Evolutionary conservation across 805 yeast genomes (phyloP).

Genomic region (Metschnikowia santaceciliae): DNA sequence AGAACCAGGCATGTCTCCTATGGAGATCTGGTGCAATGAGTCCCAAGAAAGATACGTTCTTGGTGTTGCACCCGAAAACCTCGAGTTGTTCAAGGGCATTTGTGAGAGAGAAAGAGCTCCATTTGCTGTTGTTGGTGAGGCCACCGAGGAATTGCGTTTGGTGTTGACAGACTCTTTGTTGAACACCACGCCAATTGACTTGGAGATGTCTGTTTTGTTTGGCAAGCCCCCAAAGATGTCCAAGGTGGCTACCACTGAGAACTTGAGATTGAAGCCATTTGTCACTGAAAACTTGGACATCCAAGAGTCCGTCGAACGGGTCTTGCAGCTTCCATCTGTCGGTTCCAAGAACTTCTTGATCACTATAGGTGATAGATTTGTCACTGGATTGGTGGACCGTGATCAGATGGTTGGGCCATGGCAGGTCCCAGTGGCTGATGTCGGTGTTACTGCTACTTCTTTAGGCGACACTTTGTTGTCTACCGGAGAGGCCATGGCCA

Average conservation of each 20-base stretch:
- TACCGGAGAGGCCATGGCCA: conserved; percentile 96
- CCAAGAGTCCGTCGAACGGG: conserved; percentile 71
- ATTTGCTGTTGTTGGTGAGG: conserved; percentile 91
- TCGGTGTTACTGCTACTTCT: conserved; percentile 91
- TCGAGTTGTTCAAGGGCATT: conserved; percentile 66
- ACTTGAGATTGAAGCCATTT: conserved; percentile 46
- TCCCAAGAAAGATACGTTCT: conserved; percentile 97
- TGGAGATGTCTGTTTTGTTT: conserved; percentile 90
- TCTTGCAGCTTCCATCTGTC: conserved; percentile 85
- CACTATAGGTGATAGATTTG: conserved; percentile 98
- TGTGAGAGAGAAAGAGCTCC: conserved; percentile 97
- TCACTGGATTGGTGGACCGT: conserved; percentile 93
- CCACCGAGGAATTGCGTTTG: conserved; percentile 82
- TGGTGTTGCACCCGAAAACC: conserved; percentile 80
- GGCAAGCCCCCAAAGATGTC: conserved; percentile 98
- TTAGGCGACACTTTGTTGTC: conserved; percentile 64
- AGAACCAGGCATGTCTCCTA: conserved; percentile 98
- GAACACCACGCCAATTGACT: conserved; percentile 84
- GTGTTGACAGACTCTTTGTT: conserved; percentile 75
- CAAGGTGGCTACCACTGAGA: conserved; percentile 62
- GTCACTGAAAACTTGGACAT: conserved; percentile 35
- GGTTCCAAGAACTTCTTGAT: conserved; percentile 92
- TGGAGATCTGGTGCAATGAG: conserved; percentile 99
- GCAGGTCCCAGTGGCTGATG: conserved; percentile 99
- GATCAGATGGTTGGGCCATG: conserved; percentile 99